Evolutionary conservation across 139 green algal genomes (phyloP).

Genomic region (Coelastrella sp.): DNA sequence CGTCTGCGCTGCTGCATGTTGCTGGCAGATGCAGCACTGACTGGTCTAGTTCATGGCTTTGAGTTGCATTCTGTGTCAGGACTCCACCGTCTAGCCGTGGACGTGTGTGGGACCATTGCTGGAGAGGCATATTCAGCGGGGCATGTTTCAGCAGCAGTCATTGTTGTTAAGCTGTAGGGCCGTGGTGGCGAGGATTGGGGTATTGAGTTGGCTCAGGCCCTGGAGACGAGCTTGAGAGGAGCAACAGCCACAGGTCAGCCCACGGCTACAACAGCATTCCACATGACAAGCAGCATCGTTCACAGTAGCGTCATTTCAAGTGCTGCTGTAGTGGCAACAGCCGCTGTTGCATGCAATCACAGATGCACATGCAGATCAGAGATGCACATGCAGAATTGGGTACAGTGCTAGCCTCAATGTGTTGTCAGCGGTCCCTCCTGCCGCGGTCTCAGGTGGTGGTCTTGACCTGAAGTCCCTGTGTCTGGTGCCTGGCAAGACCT

Average conservation of each 20-base stretch:
- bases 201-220: constrained; percentile 47
- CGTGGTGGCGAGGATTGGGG: constrained; percentile 52
- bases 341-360: not conserved
- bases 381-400: not conserved
- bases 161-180: constrained; percentile 26
- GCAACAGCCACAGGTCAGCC: constrained; percentile 22
- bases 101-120: not conserved
- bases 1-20: not conserved
- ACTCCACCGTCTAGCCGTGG: not conserved
- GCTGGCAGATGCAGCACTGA: not conserved
- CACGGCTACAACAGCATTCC: not conserved
- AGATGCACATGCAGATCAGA: not conserved
- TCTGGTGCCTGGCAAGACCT: constrained; percentile 83
- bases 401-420: not conserved
- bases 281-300: not conserved
- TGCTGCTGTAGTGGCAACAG: not conserved
- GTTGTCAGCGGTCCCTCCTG: not conserved
- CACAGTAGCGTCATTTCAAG: not conserved
- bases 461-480: constrained; percentile 75
- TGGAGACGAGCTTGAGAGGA: constrained; percentile 20
- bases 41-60: not conserved
- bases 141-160: not conserved
- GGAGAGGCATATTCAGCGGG: not conserved
- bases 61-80: not conserved
- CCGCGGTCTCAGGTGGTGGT: constrained; percentile 14